phyloP scores from a whole-genome alignment of 2,329 filamentous ascomycete species.

The Exophiala spinifera region DNA sequence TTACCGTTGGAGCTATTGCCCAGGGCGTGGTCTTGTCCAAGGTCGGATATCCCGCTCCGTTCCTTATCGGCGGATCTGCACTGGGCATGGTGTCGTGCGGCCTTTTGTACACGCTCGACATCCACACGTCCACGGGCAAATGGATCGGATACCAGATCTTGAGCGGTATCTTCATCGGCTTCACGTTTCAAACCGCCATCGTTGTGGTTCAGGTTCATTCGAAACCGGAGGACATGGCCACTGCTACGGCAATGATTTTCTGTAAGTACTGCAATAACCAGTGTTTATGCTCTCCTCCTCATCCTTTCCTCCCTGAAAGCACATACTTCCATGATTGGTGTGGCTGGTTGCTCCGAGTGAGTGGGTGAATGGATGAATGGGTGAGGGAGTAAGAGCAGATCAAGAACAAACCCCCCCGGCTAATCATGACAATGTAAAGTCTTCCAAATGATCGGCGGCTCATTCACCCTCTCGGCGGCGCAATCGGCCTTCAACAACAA shows the following conservation, averaged over 20 bases:
- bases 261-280: slow-evolving; percentile 7
- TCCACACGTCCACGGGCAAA: slow-evolving; percentile 21
- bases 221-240: slow-evolving; percentile 28
- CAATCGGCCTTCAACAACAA: slow-evolving; percentile 44
- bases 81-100: slow-evolving; percentile 21
- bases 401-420: too few species aligned
- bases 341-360: too few species aligned
- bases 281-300: background rate
- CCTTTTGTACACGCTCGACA: slow-evolving; percentile 24
- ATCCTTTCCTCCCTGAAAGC: background rate
- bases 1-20: slow-evolving; percentile 6
- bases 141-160: slow-evolving; percentile 37
- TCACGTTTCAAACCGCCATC: slow-evolving; percentile 27
- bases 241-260: slow-evolving; percentile 26
- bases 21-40: background rate
- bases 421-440: slow-evolving; percentile 29
- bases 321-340: too few species aligned
- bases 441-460: slow-evolving; percentile 43
- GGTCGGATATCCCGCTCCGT: slow-evolving; percentile 15
- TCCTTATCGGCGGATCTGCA: slow-evolving; percentile 1
- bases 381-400: too few species aligned
- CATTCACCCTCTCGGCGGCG: slow-evolving; percentile 42
- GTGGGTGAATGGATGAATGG: too few species aligned
- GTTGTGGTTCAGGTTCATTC: slow-evolving; percentile 38
- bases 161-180: slow-evolving; percentile 28